phyloP scores from a whole-genome alignment of 169 alveolate genomes.

The Cryptosporidium meleagridis region DNA sequence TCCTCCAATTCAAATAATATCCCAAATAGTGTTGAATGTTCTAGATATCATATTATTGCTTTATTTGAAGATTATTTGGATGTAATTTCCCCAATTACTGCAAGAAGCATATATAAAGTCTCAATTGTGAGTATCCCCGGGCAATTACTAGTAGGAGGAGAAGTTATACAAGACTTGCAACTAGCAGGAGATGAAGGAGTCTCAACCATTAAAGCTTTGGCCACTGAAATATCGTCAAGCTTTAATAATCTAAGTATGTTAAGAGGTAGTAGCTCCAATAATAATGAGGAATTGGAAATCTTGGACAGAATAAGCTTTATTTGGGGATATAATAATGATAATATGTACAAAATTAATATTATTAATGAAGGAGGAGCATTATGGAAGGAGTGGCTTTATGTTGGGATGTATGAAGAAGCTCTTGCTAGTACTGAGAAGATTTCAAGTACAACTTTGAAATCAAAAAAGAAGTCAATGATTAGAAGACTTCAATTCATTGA shows the following conservation, averaged over 20 bases:
- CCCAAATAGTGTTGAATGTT: conserved; percentile 62
- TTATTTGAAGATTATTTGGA: conserved; percentile 37
- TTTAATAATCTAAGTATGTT: conserved; percentile 2
- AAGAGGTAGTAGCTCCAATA: background rate
- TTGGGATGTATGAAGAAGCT: conserved; percentile 62
- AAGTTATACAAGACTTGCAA: background rate
- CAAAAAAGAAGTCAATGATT: conserved; percentile 4
- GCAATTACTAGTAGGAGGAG: conserved; percentile 9
- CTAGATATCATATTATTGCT: conserved; percentile 55
- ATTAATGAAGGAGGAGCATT: conserved; percentile 53
- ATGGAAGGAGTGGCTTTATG: conserved; percentile 67
- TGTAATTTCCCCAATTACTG: conserved; percentile 43
- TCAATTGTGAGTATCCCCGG: conserved; percentile 25
- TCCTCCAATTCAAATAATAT: background rate
- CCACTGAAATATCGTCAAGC: conserved; percentile 17
- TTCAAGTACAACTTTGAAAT: conserved; percentile 4
- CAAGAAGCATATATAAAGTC: conserved; percentile 25
- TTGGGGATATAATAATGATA: conserved; percentile 62
- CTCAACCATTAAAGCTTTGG: conserved; percentile 11
- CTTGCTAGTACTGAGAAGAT: conserved; percentile 33
- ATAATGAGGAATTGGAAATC: conserved; percentile 20
- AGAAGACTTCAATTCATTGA: conserved; percentile 42
- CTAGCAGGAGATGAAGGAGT: background rate
- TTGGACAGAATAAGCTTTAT: conserved; percentile 46
- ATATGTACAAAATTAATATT: conserved; percentile 43